Percentiles rank a stretch among this genome's conserved stretches.
Conservation (phyloP, 2,329 filamentous ascomycete genomes). For the Leptoxyphium fumago region DNA sequence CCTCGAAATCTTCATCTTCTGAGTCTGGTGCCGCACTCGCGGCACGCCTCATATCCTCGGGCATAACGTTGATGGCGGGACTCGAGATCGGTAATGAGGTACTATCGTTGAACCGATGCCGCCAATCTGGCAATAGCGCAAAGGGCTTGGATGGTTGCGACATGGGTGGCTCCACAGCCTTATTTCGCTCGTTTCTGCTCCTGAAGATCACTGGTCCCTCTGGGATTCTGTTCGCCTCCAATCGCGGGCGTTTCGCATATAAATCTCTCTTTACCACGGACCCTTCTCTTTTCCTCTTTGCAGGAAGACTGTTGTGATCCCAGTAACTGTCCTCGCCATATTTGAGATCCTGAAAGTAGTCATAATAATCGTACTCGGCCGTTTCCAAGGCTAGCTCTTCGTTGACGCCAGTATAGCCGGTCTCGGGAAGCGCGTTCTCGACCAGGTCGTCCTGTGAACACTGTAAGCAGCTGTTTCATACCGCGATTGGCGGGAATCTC, state of each 20-base stretch:
- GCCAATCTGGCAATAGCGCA: conserved; percentile 32
- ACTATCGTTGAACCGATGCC: conserved; percentile 21
- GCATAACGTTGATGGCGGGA: conserved; percentile 11
- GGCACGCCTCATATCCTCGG: conserved; percentile 15
- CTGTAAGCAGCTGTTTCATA: too few relatives aligned
- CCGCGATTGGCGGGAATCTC: neutral
- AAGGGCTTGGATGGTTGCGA: conserved; percentile 19
- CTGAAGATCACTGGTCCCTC: conserved; percentile 8
- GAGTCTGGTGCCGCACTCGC: conserved; percentile 6
- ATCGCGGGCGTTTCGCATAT: conserved; percentile 10
- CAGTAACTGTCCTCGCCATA: conserved; percentile 33
- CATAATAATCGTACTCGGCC: conserved; percentile 33
- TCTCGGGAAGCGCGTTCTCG: conserved; percentile 31
- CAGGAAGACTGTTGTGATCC: conserved; percentile 12
- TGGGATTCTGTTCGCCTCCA: conserved; percentile 3
- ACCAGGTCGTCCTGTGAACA: conserved; percentile 31
- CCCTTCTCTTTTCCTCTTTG: conserved; percentile 1
- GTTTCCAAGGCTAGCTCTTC: conserved; percentile 14
- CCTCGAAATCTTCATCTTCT: conserved; percentile 8
- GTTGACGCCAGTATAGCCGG: conserved; percentile 21
- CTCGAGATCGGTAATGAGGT: conserved; percentile 4
- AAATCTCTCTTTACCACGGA: conserved; percentile 2
- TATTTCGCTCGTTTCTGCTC: conserved; percentile 9
- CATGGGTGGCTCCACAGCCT: conserved; percentile 3
- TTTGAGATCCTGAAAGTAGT: conserved; percentile 34